Evolutionary conservation across 2,329 filamentous ascomycete species (phyloP).

Genomic region (Tolypocladium tropicale): DNA sequence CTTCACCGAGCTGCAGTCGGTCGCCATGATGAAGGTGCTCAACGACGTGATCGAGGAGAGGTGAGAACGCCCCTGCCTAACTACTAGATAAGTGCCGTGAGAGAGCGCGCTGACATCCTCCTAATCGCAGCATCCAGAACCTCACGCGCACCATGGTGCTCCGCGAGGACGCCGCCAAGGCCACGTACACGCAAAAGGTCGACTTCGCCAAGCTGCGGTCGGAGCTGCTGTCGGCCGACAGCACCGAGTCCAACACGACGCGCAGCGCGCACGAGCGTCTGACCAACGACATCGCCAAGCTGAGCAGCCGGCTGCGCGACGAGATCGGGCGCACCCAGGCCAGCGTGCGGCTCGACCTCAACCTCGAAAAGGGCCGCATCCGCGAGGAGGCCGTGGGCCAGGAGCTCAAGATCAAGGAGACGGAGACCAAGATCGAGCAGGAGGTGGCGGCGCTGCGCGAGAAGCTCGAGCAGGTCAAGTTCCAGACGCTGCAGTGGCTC

Average conservation of each 20-base stretch:
- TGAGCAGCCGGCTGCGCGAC: conserved; percentile 80
- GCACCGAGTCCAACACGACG: conserved; percentile 80
- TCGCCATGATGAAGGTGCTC: conserved; percentile 96
- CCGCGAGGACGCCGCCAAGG: conserved; percentile 81
- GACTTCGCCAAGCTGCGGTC: conserved; percentile 96
- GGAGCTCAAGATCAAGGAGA: conserved; percentile 97
- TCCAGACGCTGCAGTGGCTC: conserved; percentile 94
- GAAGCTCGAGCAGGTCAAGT: conserved; percentile 94
- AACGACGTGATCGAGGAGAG: conserved; percentile 96
- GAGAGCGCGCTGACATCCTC: not conserved
- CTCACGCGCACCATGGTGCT: conserved; percentile 96
- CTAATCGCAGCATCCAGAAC: conserved; percentile 70
- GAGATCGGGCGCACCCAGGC: conserved; percentile 93
- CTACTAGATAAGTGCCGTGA: no score
- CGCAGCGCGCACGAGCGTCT: conserved; percentile 84
- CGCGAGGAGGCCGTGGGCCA: conserved; percentile 92
- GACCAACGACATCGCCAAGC: conserved; percentile 88
- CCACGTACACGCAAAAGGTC: conserved; percentile 78
- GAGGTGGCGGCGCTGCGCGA: conserved; percentile 86
- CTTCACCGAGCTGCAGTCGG: conserved; percentile 89
- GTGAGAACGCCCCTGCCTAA: conserved; percentile 26
- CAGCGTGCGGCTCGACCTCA: conserved; percentile 82
- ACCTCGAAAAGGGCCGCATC: conserved; percentile 93
- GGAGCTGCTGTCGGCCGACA: conserved; percentile 85
- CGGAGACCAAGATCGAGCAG: conserved; percentile 96